Evolutionary conservation across 352 stramenopile genomes (phyloP), one percentile per base, ranked within the genome.

Genomic region (Globisporangium polare): DNA sequence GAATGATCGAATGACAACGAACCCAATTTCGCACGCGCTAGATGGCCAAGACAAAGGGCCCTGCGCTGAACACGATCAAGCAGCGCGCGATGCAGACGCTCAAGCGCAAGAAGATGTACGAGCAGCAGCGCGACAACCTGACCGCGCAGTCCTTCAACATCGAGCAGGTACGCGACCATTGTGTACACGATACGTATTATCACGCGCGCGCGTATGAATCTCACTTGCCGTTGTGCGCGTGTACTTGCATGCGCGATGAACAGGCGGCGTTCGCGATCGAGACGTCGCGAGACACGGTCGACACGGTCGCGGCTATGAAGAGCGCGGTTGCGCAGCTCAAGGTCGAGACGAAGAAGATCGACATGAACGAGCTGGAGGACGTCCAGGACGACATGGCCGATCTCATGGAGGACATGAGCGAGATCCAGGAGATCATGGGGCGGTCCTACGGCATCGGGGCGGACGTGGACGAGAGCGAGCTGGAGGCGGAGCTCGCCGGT

Each of bases 391-490:
- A 98, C 65, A 96, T 99, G 86, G 95, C 94, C 2, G 92, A 99
- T 33, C 75, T 99, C 54, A 97, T 99, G 82, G 92, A 99, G 67
- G 97, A 99, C 63, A 98, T 99, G 82, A 97, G 98, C 66, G 96
- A 99, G 71, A 98, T 99, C 62, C 98, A 99, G 64, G 96, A 99
- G 63, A 90, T 96, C 45, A 88, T 99, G 72, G 95, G 94, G 9
- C 86, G 92, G 46, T 98, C 96, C 35, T 99, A 99, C 70, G 91
- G 42, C 41, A 95, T 97, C 24, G 91, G 94, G 4, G 86, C 97
- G 24, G 94, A 98, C 55, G 88, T 99, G 52, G 90, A 98, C 71
- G 95, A 99, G 73, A 92, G 88, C 33, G 94, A 98, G 67, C 71
- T 99, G 29, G 94, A 98, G 71, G 94, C 95, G 0, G 95, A 99